Conservation (phyloP, 768 basidiomycete genomes). For the Nidularia sp. region DNA sequence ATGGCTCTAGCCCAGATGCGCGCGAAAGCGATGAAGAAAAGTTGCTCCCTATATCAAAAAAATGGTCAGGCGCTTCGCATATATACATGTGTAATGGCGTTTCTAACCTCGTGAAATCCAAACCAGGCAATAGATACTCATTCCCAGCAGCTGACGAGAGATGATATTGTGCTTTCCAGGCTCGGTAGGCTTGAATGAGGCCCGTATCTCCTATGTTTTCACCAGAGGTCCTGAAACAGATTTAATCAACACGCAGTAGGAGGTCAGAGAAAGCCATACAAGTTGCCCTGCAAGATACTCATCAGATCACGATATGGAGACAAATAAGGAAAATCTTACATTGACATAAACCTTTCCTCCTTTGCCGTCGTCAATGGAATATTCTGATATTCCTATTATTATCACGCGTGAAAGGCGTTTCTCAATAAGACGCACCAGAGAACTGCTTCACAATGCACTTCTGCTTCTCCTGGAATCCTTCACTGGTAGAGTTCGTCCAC, state of each 20-base stretch:
- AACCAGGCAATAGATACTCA: slow-evolving; percentile 79
- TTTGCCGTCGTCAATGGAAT: slow-evolving; percentile 81
- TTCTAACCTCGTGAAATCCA: slow-evolving; percentile 65
- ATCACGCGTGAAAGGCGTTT: background rate
- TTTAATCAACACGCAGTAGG: background rate
- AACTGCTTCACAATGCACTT: slow-evolving; percentile 91
- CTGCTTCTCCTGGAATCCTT: slow-evolving; percentile 77
- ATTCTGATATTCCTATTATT: slow-evolving; percentile 39
- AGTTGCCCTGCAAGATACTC: slow-evolving; percentile 51
- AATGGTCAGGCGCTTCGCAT: background rate
- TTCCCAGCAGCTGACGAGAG: slow-evolving; percentile 51
- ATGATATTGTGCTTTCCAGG: slow-evolving; percentile 81
- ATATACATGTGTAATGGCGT: background rate
- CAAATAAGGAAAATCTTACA: slow-evolving; percentile 33
- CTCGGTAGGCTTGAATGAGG: slow-evolving; percentile 81
- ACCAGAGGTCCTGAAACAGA: slow-evolving; percentile 65
- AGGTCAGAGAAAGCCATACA: slow-evolving; percentile 37
- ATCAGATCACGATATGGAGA: background rate
- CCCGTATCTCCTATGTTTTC: slow-evolving; percentile 91
- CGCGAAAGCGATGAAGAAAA: slow-evolving; percentile 91
- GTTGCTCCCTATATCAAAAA: slow-evolving; percentile 61
- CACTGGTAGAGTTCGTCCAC: slow-evolving; percentile 89
- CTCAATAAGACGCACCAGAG: slow-evolving; percentile 45
- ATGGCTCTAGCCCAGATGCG: slow-evolving; percentile 84
- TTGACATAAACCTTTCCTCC: slow-evolving; percentile 85